Base-by-base conservation (phyloP, 2,329 filamentous ascomycete genomes). In the Penicillium sp. region DNA sequence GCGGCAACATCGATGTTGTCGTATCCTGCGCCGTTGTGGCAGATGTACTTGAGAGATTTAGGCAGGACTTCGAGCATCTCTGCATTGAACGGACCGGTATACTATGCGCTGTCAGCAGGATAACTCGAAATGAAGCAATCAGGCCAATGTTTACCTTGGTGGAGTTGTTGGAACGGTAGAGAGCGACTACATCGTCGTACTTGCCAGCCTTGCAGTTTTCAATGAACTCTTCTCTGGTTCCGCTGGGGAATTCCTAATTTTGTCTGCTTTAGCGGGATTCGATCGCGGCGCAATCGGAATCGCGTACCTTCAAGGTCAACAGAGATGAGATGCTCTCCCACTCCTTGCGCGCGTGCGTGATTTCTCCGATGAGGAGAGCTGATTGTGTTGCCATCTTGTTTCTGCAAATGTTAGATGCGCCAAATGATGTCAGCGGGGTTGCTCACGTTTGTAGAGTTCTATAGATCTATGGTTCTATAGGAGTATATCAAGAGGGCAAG, bases 121-220 rank as follows among this genome's bases (percentile, higher is more conserved):
- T 5, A 7, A 17, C 25, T 12, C 45, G 27, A 23, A 31, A 1
- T 31, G 21, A 29, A 21, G 19, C 12, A 25, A 19, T 17, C 19
- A 4, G 33, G 38, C 35, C 1, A 13, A 38, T 46, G 25, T 57
- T 35, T 60, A 78, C 75, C 62, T 79, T 77, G 29, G 80, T 83
- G 8, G 82, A 85, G 38, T 78, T 74, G 67, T 86, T 86, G 48
- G 82, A 85, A 55, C 84, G 81, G 69, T 85, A 86, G 49, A 86
- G 78, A 1, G 75, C 84, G 31, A 82, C 77, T 1, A 86, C 79
- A 62, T 81, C 80, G 53, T 85, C 77, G 60, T 82, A 86, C 45
- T 80, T 72, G 40, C 82, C 83, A n/a, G 75, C 73, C 60, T 80
- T 80, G 71, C 81, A 81, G 55, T 81, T 82, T 49, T 77, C 74